These are phyloP conservation scores for Daucus carota DNA, from an alignment of 129 eudicot species.

Conservation along the genomic window DH1_v3.0 NC_030384.2:40077001-40077500, in stretches of 20 bases:
- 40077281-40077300: conserved; percentile 81
- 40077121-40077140: background rate
- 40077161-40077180: conserved; percentile 13
- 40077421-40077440: conserved; percentile 7
- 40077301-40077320: conserved; percentile 81
- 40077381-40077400: conserved; percentile 65
- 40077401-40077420: conserved; percentile 91
- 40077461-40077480: background rate
- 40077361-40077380: conserved; percentile 74
- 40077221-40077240: background rate
- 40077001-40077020: conserved; percentile 12
- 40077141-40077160: conserved; percentile 12
- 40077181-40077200: conserved; percentile 2
- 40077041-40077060: conserved; percentile 9
- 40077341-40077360: conserved; percentile 96
- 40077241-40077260: conserved; percentile 28
- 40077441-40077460: background rate
- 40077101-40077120: conserved; percentile 9
- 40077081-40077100: background rate
- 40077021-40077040: background rate
- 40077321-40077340: conserved; percentile 61
- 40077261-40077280: conserved; percentile 88
- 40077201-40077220: background rate
- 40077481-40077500: conserved; percentile 5
- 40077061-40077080: conserved; percentile 6